Evolutionary conservation across 176 grass and related monocot species (phyloP).

Genomic region (Phragmites australis): DNA sequence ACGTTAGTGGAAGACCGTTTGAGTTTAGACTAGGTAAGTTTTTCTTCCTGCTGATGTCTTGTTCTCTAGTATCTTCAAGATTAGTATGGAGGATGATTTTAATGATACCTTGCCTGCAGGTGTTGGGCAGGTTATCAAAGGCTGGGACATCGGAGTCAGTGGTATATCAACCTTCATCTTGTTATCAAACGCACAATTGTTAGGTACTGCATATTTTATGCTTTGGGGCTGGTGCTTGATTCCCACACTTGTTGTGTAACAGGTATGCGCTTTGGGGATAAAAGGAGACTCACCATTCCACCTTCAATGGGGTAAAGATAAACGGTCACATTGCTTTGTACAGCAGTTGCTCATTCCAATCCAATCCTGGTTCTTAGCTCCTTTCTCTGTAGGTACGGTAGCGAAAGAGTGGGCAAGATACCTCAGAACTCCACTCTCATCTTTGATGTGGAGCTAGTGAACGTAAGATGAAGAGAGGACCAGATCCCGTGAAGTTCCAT

Average conservation of each 20-base stretch:
- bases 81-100: not conserved
- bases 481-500: not conserved
- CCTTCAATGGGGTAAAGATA: slow-evolving; percentile 74
- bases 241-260: slow-evolving; percentile 2
- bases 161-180: slow-evolving; percentile 49
- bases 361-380: not conserved
- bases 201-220: not conserved
- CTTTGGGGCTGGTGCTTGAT: not conserved
- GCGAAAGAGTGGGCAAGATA: slow-evolving; percentile 41
- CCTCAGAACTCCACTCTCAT: slow-evolving; percentile 86
- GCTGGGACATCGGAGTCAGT: slow-evolving; percentile 83
- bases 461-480: slow-evolving; percentile 52
- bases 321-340: not conserved
- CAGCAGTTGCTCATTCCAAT: not conserved
- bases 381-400: slow-evolving; percentile 63
- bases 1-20: slow-evolving; percentile 60
- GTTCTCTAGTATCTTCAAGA: not conserved
- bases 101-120: slow-evolving; percentile 52
- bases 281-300: slow-evolving; percentile 81
- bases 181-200: not conserved
- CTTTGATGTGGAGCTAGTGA: slow-evolving; percentile 82
- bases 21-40: slow-evolving; percentile 85
- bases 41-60: not conserved
- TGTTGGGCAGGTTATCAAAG: slow-evolving; percentile 82
- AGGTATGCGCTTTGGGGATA: slow-evolving; percentile 97